Base-by-base conservation (phyloP, 164 flowering plant genomes). In the Macadamia tetraphylla region DNA sequence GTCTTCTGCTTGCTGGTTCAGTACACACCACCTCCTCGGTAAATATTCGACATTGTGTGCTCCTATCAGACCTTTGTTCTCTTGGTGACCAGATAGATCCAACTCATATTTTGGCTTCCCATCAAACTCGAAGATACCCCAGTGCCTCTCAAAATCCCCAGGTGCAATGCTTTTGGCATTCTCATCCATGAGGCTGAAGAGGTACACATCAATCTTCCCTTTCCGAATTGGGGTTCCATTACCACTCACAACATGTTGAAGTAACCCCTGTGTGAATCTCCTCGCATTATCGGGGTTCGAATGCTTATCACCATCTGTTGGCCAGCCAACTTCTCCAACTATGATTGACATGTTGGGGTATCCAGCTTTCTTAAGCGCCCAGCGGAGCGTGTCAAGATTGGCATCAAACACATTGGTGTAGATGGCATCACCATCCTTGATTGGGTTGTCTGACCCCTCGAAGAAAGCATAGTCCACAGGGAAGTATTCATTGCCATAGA, bases 291-390 rank as follows among this genome's bases (percentile, higher is more conserved):
- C 57, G 6, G 69, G n/a, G 53, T 87, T 92, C 4, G 98, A 96
- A 44, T 80, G 61, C 15, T 75, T 79, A 61, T 88, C 86, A 0
- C 97, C 99, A 58, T 94, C 97, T 1, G 99, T 90, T 0, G 99
- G 99, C 99, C 99, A 94, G 1, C 99, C 99, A 8, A 94, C 90
- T 76, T 94, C 99, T 42, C 98, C 99, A 0, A 94, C 78, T 1
- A 89, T 71, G 73, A 94, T 80, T 56, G 74, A 70, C 82, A 90
- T 82, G 44, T 85, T 88, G 4, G 86, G 80, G 71, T 70, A 94
- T 0, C 98, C 96, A 2, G 90, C 84, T 67, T 81, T 88, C 65
- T 49, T 67, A 35, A 94, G 49, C 0, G 97, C 78, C 81, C 80
- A 82, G 0, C 84, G 62, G 1, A 94, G 83, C 4, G 99, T 92